Conservation (phyloP, 2,329 filamentous ascomycete genomes). For the Fusarium floridanum region DNA sequence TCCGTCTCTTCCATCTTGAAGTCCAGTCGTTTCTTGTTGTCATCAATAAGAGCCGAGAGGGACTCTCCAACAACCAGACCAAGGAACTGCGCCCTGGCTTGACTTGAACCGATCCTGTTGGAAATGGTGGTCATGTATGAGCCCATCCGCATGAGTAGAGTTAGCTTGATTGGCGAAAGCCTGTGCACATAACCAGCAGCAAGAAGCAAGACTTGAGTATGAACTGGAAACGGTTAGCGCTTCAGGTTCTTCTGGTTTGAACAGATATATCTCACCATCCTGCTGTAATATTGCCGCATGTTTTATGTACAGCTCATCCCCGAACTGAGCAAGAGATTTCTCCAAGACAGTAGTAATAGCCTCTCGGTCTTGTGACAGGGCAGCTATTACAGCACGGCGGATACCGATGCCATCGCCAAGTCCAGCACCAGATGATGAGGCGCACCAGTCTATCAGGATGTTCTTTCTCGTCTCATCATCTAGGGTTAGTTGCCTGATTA, state of each 20-base stretch:
- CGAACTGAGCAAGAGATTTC: constrained; percentile 79
- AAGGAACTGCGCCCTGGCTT: constrained; percentile 80
- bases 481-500: constrained; percentile 65
- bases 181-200: constrained; percentile 81
- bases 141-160: constrained; percentile 77
- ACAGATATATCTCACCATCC: constrained; percentile 71
- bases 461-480: constrained; percentile 63
- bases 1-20: constrained; percentile 87
- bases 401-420: constrained; percentile 74
- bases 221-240: constrained; percentile 66
- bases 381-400: constrained; percentile 74
- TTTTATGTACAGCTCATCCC: constrained; percentile 87
- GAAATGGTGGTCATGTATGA: constrained; percentile 84
- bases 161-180: constrained; percentile 73
- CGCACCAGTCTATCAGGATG: constrained; percentile 74
- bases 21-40: constrained; percentile 78
- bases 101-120: constrained; percentile 84
- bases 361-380: constrained; percentile 65
- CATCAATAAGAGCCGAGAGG: constrained; percentile 72
- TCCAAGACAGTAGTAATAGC: constrained; percentile 71
- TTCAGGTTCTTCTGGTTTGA: not conserved
- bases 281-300: constrained; percentile 89
- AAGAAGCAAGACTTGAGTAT: constrained; percentile 83
- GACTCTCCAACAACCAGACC: constrained; percentile 90
- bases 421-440: constrained; percentile 72